Base-by-base conservation (phyloP, 1,284 basidiomycete species). In the Sanghuangporus weigelae region DNA sequence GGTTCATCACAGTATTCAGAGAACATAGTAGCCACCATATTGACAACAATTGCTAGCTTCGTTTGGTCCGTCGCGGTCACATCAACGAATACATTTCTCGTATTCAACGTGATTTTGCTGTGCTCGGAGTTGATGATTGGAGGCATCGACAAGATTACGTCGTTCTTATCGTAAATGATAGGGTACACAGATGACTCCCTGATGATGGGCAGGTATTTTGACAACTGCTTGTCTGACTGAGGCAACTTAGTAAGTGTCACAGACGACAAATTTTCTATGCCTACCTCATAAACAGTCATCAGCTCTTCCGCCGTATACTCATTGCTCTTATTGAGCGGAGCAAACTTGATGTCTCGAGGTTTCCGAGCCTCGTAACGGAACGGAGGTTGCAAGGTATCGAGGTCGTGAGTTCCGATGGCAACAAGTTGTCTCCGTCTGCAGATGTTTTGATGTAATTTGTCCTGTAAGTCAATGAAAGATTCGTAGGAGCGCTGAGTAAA, bases 61-160 rank as follows among this genome's bases (percentile, higher is more conserved):
- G 96, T 98, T 75, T 95, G 86, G 74, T 99, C 97, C n/a, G 94
- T 96, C 7, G 95, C 96, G 6, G 97, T 99, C 54, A 95, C 87
- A 75, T 99, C 97, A 69, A 99, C 93, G 77, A 98, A 98, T 73
- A 99, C 82, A 76, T 99, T 98, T 64, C 83, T 86, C 12, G 97
- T 99, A 74, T 95, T 89, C 67, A 98, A 81, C 0, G 94, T 93
- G 71, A 99, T 99, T 81, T 98, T 99, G 73, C 94, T 97, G 77
- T 95, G 92, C 67, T 97, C 89, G 6, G 95, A 96, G 78, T 98
- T 98, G 78, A 98, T 97, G 75, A 99, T 98, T 2, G 97, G 97
- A 35, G 97, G 97, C 90, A 99, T 95, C 11, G 95, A 97, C 19
- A 97, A 82, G 1, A 99, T 96, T 39, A 81, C 85, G 72, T 93